phyloP scores from a whole-genome alignment of 139 green algal species.

The Zygnema circumcarinatum region DNA sequence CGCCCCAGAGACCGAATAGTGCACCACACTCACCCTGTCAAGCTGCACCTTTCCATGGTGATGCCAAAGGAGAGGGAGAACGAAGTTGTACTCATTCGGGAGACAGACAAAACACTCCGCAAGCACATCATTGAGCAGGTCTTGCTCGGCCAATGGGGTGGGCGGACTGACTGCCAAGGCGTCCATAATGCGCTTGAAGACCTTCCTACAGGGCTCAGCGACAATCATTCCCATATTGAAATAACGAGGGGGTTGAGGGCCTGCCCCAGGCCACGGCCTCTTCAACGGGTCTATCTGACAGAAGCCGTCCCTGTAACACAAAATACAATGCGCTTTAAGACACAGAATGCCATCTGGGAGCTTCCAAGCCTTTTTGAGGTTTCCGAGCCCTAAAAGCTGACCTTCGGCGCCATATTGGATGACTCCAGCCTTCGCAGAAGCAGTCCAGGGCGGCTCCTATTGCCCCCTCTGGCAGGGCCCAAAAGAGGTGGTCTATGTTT shows the following conservation, averaged over 20 bases:
- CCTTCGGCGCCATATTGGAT: constrained; percentile 3
- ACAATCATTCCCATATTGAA: constrained; percentile 55
- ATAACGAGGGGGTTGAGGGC: constrained; percentile 19
- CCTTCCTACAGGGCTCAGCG: constrained; percentile 22
- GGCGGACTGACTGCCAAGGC: neutral
- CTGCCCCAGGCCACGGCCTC: constrained; percentile 15
- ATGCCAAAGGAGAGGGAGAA: constrained; percentile 24
- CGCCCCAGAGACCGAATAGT: constrained; percentile 19
- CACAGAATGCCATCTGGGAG: too few species aligned
- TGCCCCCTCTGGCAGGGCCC: neutral
- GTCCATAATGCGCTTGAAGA: constrained; percentile 30
- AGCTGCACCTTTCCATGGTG: constrained; percentile 29
- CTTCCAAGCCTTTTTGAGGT: too few species aligned
- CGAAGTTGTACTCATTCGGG: constrained; percentile 28
- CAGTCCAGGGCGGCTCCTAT: constrained; percentile 31
- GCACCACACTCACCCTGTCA: neutral
- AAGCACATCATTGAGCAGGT: constrained; percentile 38
- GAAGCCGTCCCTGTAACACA: constrained; percentile 15
- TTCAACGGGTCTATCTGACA: constrained; percentile 39
- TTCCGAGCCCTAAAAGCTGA: too few species aligned
- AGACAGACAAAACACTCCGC: neutral
- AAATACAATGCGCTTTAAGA: neutral
- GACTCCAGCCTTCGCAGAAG: constrained; percentile 39
- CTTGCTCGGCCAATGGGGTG: constrained; percentile 37
- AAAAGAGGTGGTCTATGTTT: constrained; percentile 46